Evolutionary conservation across 495 filamentous ascomycete species (phyloP), one percentile per base, ranked within the genome.

Genomic region (Tuber borchii): DNA sequence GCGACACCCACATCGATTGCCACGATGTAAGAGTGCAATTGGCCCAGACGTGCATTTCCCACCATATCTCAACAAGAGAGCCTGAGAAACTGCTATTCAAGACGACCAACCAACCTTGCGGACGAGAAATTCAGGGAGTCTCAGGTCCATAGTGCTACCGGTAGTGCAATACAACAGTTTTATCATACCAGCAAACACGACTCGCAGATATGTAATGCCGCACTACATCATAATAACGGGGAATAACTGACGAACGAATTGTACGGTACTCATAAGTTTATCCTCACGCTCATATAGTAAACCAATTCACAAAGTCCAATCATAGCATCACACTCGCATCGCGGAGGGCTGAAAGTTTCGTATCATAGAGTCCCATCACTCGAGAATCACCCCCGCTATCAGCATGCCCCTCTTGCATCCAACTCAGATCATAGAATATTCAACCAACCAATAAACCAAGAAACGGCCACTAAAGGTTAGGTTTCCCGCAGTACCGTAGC

Each of bases 391-490:
- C n/a, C 56, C 16, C 26, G 48, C n/a, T 65, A 26, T 31, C 56
- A 65, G 17, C 56, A 65, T 65, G 26, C 19, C 12, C 26, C 26
- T 12, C 12, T 65, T 31, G 14, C 56, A 34, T 34, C 22, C 48
- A 56, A 26, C 3, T 40, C 39, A 40, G 39, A 19, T 19, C 45
- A 5, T 7, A 46, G 45, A 6, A 46, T n/a, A 46, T 5, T 20
- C 45, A 46, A 46, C 45, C 45, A 51, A 56, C n/a, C 12, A 12
- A 46, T 46, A 1, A 46, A 19, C 16, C 45, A 46, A 31, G 56
- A 31, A 65, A 34, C 56, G 56, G 56, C 26, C 56, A 16, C 56
- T 65, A 65, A 65, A 65, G 56, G 56, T 65, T 65, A 65, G 56
- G 56, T 65, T 65, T 65, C 26, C 26, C 56, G 12, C 22, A 16